Evolutionary conservation across 257 asterid genomes (phyloP).

Genomic region (Lithospermum erythrorhizon): DNA sequence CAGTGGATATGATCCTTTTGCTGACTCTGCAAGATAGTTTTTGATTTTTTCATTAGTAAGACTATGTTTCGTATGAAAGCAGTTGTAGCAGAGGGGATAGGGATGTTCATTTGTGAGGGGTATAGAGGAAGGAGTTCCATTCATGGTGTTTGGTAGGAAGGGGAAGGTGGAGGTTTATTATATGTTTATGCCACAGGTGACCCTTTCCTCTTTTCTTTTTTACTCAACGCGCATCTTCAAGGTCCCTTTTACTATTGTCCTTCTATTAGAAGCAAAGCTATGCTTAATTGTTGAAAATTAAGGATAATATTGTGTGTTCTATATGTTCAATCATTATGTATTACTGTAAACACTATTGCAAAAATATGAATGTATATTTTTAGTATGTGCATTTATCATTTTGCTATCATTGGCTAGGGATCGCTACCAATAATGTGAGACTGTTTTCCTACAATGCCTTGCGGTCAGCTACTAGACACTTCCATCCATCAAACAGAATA

Average conservation of each 20-base stretch:
- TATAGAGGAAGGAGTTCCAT: neutral
- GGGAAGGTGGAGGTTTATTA: neutral
- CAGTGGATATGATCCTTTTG: too few species aligned
- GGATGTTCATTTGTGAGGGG: neutral
- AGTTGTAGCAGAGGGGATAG: neutral
- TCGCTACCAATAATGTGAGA: slow-evolving; percentile 43
- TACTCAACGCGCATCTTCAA: too few species aligned
- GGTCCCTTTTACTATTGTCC: too few species aligned
- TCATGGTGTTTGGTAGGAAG: neutral
- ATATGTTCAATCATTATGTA: neutral
- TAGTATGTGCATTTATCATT: neutral
- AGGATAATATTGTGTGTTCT: slow-evolving; percentile 1
- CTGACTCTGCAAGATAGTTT: too few species aligned
- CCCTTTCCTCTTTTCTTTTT: too few species aligned
- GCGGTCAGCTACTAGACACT: slow-evolving; percentile 59
- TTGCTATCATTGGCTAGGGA: slow-evolving; percentile 23
- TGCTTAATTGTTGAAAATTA: neutral
- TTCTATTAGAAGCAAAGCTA: neutral
- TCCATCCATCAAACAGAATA: slow-evolving; percentile 57
- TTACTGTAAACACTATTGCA: neutral
- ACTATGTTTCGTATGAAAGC: neutral
- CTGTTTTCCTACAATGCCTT: slow-evolving; percentile 44
- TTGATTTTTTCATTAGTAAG: too few species aligned
- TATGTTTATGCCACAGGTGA: too few species aligned
- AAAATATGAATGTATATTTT: neutral